Evolutionary conservation across 192 early-diverging fungal species (phyloP).

Genomic region (Coemansia sp.): DNA sequence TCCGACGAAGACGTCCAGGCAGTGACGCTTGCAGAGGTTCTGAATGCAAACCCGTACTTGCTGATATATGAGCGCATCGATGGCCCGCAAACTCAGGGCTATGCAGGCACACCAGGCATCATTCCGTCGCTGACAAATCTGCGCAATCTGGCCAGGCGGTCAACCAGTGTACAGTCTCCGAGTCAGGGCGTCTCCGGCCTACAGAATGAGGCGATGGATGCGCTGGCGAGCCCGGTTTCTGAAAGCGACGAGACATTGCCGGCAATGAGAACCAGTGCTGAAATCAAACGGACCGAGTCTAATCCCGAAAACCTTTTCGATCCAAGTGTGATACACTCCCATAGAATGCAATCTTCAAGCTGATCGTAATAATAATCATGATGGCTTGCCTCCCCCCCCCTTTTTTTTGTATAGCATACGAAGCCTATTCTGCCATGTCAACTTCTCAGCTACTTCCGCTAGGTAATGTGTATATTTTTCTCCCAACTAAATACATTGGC

Average conservation of each 20-base stretch:
- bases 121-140: slow-evolving; percentile 44
- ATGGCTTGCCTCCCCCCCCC: too few species aligned
- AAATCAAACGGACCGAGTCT: neutral
- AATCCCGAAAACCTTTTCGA: neutral
- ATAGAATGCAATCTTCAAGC: slow-evolving; percentile 10
- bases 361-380: too few species aligned
- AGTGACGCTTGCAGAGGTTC: slow-evolving; percentile 57
- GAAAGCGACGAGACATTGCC: slow-evolving; percentile 7
- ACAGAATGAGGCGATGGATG: neutral
- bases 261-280: neutral
- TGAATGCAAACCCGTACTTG: slow-evolving; percentile 72
- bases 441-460: slow-evolving; percentile 55
- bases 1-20: slow-evolving; percentile 70
- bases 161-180: slow-evolving; percentile 29
- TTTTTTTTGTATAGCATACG: neutral
- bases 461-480: slow-evolving; percentile 20
- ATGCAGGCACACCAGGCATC: slow-evolving; percentile 37
- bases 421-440: slow-evolving; percentile 16
- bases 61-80: slow-evolving; percentile 65
- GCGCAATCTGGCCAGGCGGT: slow-evolving; percentile 40
- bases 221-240: neutral
- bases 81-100: slow-evolving; percentile 20
- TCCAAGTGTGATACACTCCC: slow-evolving; percentile 8
- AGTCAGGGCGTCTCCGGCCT: slow-evolving; percentile 1
- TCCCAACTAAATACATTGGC: neutral